Conservation (phyloP, 1,284 basidiomycete genomes). For the Afroboletus lepidellus region DNA sequence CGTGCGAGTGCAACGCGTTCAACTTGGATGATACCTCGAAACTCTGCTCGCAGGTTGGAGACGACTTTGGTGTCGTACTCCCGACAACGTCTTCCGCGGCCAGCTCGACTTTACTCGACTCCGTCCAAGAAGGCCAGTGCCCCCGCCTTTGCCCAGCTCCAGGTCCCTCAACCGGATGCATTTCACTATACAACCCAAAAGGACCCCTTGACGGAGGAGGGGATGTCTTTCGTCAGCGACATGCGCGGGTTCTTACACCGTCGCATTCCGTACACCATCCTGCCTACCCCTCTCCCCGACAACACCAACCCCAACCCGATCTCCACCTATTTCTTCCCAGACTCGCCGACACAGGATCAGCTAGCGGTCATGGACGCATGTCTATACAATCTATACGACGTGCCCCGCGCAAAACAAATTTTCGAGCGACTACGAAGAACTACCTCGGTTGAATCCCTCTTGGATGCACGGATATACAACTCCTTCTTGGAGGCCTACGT, state of each 20-base stretch:
- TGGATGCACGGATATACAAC: conserved; percentile 48
- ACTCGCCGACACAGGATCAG: conserved; percentile 64
- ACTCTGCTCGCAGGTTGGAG: conserved; percentile 47
- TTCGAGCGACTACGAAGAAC: conserved; percentile 56
- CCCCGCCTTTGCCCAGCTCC: conserved; percentile 42
- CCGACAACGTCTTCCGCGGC: conserved; percentile 63
- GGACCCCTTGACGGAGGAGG: conserved; percentile 22
- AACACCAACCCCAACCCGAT: conserved; percentile 36
- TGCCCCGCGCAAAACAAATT: conserved; percentile 65
- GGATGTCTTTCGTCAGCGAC: conserved; percentile 26
- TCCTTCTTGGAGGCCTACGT: conserved; percentile 63
- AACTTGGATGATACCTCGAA: conserved; percentile 45
- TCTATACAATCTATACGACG: conserved; percentile 68
- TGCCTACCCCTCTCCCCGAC: conserved; percentile 61
- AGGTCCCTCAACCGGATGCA: conserved; percentile 37
- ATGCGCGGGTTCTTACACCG: conserved; percentile 52
- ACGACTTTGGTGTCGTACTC: conserved; percentile 62
- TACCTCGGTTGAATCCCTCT: conserved; percentile 32
- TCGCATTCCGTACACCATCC: conserved; percentile 49
- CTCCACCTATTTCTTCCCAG: conserved; percentile 60
- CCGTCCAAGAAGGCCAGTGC: conserved; percentile 54
- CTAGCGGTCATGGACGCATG: conserved; percentile 79
- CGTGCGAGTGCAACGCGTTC: conserved; percentile 14
- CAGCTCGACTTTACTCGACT: conserved; percentile 64
- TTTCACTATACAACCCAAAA: conserved; percentile 36